Evolutionary conservation across 2,329 filamentous ascomycete genomes (phyloP).

Genomic region (Diaporthe amygdali): DNA sequence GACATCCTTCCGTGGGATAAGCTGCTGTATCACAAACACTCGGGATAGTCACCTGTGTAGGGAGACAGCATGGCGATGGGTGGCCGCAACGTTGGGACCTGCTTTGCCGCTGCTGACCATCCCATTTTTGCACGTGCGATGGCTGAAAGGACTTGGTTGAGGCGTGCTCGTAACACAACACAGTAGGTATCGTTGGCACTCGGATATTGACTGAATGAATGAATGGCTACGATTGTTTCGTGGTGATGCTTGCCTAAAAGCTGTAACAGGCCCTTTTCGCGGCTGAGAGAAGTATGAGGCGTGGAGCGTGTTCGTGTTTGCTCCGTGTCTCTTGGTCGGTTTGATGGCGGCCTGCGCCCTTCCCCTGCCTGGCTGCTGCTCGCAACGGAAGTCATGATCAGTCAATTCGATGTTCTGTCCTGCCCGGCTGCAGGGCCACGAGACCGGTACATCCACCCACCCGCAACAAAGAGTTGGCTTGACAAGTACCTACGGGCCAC

Average conservation of each 20-base stretch:
- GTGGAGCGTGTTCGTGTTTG: neutral
- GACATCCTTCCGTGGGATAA: too few species aligned
- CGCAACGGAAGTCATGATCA: too few species aligned
- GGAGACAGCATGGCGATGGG: neutral
- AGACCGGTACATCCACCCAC: neutral
- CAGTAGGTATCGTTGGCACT: neutral
- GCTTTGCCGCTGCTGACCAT: neutral
- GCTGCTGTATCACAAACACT: too few species aligned
- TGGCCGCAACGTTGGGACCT: neutral
- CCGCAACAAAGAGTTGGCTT: neutral
- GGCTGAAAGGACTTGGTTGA: neutral
- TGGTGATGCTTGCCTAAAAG: neutral
- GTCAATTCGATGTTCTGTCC: neutral
- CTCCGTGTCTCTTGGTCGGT: neutral
- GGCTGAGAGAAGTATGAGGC: neutral
- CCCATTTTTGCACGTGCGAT: neutral
- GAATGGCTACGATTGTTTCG: neutral
- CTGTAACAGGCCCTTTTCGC: neutral
- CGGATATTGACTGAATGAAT: neutral
- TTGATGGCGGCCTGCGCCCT: neutral
- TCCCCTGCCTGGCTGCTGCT: neutral
- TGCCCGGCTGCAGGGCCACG: neutral
- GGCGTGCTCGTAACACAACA: neutral
- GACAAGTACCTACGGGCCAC: neutral
- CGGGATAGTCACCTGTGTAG: neutral